Evolutionary conservation across 495 filamentous ascomycete species (phyloP), one percentile per base, ranked within the genome.

Genomic region (Thermothielavioides terrestris): DNA sequence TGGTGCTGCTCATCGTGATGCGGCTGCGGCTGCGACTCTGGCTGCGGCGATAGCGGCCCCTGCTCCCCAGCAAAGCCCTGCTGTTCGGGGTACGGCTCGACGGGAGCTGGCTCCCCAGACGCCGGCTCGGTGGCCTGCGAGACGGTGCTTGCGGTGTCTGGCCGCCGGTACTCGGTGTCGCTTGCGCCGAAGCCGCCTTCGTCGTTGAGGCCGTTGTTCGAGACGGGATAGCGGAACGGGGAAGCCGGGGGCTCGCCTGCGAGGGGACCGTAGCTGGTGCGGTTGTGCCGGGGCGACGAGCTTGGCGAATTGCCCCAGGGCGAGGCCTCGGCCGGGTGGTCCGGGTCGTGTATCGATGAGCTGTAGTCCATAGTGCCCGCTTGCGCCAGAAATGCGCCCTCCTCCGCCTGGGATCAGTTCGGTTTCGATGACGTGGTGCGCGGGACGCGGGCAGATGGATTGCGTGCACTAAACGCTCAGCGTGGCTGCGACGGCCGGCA

Each of bases 351-450:
- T 59, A 85, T 80, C 22, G 88, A 77, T 45, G 83, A 67, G 42
- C 87, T 87, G 68, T 92, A 95, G 68, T 95, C 89, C 89, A 95
- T 95, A 41, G 44, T 63, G 42, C 53, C 26, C 6, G 22, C 6
- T 49, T 49, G 18, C 15, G 38, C 12, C 45, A 26, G 37, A 39
- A 27, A 30, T n/a, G n/a, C n/a, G n/a, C n/a, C n/a, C n/a, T n/a
- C n/a, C n/a, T n/a, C n/a, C n/a, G n/a, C n/a, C n/a, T n/a, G n/a
- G n/a, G n/a, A n/a, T n/a, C n/a, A n/a, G n/a, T n/a, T n/a, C n/a
- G n/a, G n/a, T n/a, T 37, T 42, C 1, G 46, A 49, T 51, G 53
- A 56, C 42, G 50, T 50, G 46, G 43, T 26, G 37, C 14, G 20
- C 14, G 20, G 38, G 26, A 32, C 14, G 15, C 7, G 34, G 11